Percentiles rank a stretch among this genome's conserved stretches.
Evolutionary conservation across 306 rosid genomes (phyloP).

Genomic region (Purshia tridentata): DNA sequence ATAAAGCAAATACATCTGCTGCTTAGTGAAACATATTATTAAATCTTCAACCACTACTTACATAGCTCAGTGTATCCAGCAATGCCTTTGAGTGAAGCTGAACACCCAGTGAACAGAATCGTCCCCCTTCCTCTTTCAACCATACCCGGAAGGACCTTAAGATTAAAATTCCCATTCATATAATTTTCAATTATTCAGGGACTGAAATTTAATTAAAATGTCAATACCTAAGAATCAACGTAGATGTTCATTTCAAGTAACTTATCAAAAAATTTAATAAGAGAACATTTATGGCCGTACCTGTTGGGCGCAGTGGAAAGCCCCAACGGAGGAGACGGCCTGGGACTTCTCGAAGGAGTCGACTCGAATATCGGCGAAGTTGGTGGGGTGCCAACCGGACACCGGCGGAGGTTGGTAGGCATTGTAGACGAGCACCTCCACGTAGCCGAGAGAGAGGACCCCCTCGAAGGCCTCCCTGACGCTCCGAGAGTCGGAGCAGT

Average conservation of each 20-base stretch:
- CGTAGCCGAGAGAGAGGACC: constrained; percentile 77
- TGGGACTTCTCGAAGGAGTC: constrained; percentile 73
- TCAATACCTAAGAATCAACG: no score
- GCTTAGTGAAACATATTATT: background rate
- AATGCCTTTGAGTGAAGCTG: constrained; percentile 77
- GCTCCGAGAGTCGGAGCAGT: constrained; percentile 78
- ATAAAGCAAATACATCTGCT: background rate
- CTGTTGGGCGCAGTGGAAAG: constrained; percentile 95
- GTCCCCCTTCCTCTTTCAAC: constrained; percentile 92
- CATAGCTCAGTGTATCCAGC: constrained; percentile 78
- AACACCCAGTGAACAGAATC: constrained; percentile 84
- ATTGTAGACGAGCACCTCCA: constrained; percentile 81
- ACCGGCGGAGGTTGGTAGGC: constrained; percentile 51
- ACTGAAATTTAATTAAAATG: no score
- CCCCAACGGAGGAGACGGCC: constrained; percentile 80
- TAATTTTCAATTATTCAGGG: background rate
- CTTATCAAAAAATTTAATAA: no score
- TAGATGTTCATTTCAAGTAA: no score
- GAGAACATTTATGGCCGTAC: constrained; percentile 20
- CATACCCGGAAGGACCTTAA: constrained; percentile 88
- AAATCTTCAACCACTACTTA: constrained; percentile 25
- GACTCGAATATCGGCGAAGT: constrained; percentile 50
- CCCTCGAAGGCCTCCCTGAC: constrained; percentile 90
- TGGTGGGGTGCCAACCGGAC: constrained; percentile 40
- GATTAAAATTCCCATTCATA: background rate